phyloP scores from a whole-genome alignment of 257 asterid species.

The Prunella vulgaris region DNA sequence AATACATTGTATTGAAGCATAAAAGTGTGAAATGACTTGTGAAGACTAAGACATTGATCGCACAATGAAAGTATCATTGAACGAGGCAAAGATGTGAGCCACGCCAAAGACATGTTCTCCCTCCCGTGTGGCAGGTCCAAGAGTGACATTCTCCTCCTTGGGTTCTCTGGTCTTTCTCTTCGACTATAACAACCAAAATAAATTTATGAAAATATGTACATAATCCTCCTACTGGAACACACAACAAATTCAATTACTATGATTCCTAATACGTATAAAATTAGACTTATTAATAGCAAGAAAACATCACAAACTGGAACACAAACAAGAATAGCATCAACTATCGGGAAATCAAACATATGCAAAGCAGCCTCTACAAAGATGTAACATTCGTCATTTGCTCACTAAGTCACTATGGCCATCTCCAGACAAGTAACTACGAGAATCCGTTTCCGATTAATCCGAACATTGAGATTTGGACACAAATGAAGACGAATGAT shows the following conservation, averaged over 20 bases:
- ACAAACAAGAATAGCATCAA: background rate
- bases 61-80: slow-evolving; percentile 88
- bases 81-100: slow-evolving; percentile 92
- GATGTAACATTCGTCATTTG: background rate
- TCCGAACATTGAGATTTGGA: background rate
- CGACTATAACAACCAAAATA: slow-evolving; percentile 39
- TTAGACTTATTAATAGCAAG: background rate
- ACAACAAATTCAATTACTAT: background rate
- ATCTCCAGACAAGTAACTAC: background rate
- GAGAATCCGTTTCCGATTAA: background rate
- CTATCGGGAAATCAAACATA: background rate
- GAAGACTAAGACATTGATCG: background rate
- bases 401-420: background rate
- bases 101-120: slow-evolving; percentile 82
- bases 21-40: too few species aligned
- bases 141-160: slow-evolving; percentile 75
- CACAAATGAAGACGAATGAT: background rate
- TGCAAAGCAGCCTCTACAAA: background rate
- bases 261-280: background rate
- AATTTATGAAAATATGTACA: background rate
- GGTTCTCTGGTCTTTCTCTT: slow-evolving; percentile 76
- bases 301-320: background rate
- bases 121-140: slow-evolving; percentile 75
- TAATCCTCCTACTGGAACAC: background rate
- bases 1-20: background rate